A percentile compares a stretch with the other conserved stretches of the same genome.
phyloP scores from a whole-genome alignment of 257 asterid genomes.

The Datura wrightii region DNA sequence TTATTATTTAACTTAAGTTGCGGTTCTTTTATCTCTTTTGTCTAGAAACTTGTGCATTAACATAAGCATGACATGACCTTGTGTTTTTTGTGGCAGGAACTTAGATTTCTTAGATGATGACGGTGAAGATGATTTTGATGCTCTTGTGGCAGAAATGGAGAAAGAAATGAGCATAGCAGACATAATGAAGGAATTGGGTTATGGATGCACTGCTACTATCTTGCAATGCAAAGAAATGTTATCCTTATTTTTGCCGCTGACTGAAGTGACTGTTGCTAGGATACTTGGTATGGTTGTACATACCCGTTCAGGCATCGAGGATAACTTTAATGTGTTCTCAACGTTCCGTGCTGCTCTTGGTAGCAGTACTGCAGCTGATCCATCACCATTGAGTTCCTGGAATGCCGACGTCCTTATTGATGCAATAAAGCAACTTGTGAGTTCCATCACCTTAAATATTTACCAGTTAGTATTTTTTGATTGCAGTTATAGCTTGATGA shows the following conservation, averaged over 20 bases:
- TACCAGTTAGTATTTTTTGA: background rate
- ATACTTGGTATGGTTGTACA: constrained; percentile 78
- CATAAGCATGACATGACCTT: constrained; percentile 20
- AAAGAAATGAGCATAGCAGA: constrained; percentile 93
- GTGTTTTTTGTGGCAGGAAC: constrained; percentile 56
- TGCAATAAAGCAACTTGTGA: constrained; percentile 87
- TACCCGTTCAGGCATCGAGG: constrained; percentile 73
- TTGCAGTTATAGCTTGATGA: constrained; percentile 29
- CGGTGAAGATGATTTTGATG: constrained; percentile 83
- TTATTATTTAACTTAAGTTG: constrained; percentile 23
- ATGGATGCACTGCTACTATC: constrained; percentile 77
- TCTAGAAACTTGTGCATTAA: background rate
- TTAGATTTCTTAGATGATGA: constrained; percentile 60
- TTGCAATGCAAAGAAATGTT: constrained; percentile 87
- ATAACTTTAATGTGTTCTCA: constrained; percentile 66
- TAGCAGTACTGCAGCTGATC: constrained; percentile 53
- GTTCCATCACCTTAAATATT: constrained; percentile 39
- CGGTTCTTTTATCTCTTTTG: background rate
- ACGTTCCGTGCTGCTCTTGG: constrained; percentile 81
- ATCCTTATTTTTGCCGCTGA: constrained; percentile 76
- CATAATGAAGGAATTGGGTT: constrained; percentile 89
- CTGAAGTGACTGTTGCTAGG: constrained; percentile 78
- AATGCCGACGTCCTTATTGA: constrained; percentile 79
- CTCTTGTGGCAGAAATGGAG: constrained; percentile 92
- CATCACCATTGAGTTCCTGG: constrained; percentile 68